Evolutionary conservation across 2,329 filamentous ascomycete species (phyloP), one percentile per base, ranked within the genome.

Genomic region (Diaporthe sp.): DNA sequence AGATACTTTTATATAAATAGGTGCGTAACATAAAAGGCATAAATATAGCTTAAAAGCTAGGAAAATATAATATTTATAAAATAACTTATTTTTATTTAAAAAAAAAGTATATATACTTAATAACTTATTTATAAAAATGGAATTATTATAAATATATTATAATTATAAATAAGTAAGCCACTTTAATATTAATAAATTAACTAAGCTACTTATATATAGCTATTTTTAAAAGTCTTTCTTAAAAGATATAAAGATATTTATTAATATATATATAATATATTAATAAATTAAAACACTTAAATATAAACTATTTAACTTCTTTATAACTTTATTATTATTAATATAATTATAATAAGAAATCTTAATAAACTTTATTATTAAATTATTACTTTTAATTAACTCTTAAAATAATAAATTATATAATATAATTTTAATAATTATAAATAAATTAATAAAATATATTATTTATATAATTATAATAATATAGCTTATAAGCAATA

Each of bases 371-470:
- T 44, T 15, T 15, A 44, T 72, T 71, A 55, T 71, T 47, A n/a
- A 22, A 3, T 12, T 71, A 6, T 9, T 28, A 42, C 31, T n/a
- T 3, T 25, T 39, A 34, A 63, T 71, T 17, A 55, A 71, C 25
- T 8, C 1, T 6, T 39, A 44, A 25, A 47, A 22, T n/a, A 15
- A 25, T 37, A 57, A 57, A 15, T 8, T 3, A 2, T 44, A 28
- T 63, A 55, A 71, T 25, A 17, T 39, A 15, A 71, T 71, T 58
- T 9, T 71, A 2, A 7, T 71, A 22, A 71, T 71, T 20, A 57
- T 71, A 22, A n/a, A 71, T 71, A 42, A 9, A 5, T 47, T 71
- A n/a, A 55, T 22, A 6, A 71, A 71, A 44, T 55, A 44, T 28
- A 44, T 12, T 12, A 37, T 60, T 13, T 71, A 55, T 55, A 55